Evolutionary conservation across 495 filamentous ascomycete genomes (phyloP).

Genomic region (Xylaria curta): DNA sequence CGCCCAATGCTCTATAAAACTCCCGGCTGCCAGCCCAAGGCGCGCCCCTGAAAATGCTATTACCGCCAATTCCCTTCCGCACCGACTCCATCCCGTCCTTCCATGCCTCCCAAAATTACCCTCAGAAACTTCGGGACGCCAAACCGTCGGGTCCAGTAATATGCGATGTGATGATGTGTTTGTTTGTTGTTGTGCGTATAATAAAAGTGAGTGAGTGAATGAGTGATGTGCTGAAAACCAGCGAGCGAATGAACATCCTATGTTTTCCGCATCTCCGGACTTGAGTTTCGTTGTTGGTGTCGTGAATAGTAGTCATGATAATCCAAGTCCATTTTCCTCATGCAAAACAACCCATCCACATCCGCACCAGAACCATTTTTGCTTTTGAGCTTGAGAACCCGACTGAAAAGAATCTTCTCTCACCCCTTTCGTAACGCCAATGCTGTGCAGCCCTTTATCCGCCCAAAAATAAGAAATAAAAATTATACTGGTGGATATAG

Average conservation of each 20-base stretch:
- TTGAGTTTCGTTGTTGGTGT: neutral
- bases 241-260: neutral
- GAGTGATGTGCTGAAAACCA: conserved; percentile 19
- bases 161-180: conserved; percentile 10
- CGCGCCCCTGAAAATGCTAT: neutral
- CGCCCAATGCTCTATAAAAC: neutral
- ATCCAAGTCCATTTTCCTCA: conserved; percentile 14
- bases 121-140: neutral
- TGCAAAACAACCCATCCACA: conserved; percentile 13
- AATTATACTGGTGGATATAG: conserved; percentile 34
- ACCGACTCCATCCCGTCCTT: neutral
- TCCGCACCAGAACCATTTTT: neutral
- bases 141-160: conserved; percentile 4
- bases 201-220: neutral
- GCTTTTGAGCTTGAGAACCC: conserved; percentile 15
- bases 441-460: conserved; percentile 33
- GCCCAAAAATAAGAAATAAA: conserved; percentile 26
- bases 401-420: conserved; percentile 14
- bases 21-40: neutral
- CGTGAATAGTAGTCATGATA: conserved; percentile 3
- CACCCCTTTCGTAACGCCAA: conserved; percentile 32
- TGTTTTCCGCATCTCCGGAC: neutral
- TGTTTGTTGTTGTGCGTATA: neutral
- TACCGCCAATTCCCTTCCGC: neutral
- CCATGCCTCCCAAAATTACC: neutral